These are phyloP conservation scores for Penicillium psychrofluorescens DNA, from an alignment of 495 filamentous ascomycete species.

Conservation along the genomic window DNA sequence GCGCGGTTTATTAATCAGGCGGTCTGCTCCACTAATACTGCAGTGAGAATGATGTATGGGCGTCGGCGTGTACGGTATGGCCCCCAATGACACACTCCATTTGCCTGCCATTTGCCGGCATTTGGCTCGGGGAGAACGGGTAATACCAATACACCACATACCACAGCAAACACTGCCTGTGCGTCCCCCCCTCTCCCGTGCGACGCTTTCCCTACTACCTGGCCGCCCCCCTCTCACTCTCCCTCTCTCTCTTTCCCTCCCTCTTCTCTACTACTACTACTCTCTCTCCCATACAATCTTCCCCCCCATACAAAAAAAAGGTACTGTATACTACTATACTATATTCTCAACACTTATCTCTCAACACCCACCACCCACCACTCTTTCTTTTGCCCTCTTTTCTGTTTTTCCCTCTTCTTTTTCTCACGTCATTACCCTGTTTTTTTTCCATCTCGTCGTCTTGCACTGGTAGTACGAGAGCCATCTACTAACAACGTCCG, in stretches of 20 bases:
- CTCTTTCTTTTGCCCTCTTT: slow-evolving; percentile 8
- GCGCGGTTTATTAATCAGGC: slow-evolving; percentile 15
- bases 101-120: too few relatives aligned
- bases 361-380: slow-evolving; percentile 12
- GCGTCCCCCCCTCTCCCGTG: slow-evolving; percentile 33
- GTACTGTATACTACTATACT: slow-evolving; percentile 31
- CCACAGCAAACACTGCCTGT: too few relatives aligned
- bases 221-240: slow-evolving; percentile 32
- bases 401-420: slow-evolving; percentile 13
- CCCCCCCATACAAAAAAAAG: slow-evolving; percentile 47
- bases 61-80: too few relatives aligned
- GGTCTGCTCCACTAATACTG: slow-evolving; percentile 9
- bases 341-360: slow-evolving; percentile 27
- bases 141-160: too few relatives aligned
- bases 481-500: not conserved
- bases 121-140: too few relatives aligned
- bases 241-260: slow-evolving; percentile 34
- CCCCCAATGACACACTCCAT: too few relatives aligned
- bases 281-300: slow-evolving; percentile 54
- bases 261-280: slow-evolving; percentile 48
- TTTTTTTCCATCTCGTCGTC: slow-evolving; percentile 12
- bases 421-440: slow-evolving; percentile 6
- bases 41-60: too few relatives aligned
- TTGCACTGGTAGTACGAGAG: too few relatives aligned
- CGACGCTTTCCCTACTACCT: slow-evolving; percentile 49